Base-by-base conservation (phyloP, 495 filamentous ascomycete genomes). In the Massariosphaeria phaeospora region DNA sequence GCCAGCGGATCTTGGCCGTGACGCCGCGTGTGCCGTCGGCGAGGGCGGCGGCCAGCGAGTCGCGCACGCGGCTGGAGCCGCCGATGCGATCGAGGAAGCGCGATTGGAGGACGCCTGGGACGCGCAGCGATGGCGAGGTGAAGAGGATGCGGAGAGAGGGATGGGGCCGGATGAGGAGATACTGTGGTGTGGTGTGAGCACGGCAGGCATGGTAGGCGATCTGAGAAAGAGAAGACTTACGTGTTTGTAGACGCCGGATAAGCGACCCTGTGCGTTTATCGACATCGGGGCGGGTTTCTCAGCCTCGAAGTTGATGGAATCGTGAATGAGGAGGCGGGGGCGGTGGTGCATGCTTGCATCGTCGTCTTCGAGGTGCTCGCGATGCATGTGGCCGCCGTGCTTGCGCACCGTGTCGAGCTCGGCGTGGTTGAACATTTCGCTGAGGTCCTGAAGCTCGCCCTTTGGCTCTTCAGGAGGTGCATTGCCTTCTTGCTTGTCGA, bases 91-190 rank as follows among this genome's bases (percentile, higher is more conserved):
- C 67, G 40, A 85, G 71, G 65, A 86, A 82, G 42, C 72, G 75
- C 4, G 78, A 80, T 65, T 85, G 83, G 2, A 84, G 67, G 48
- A 83, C 82, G 0, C 83, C 82, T 0, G 83, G 82, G 23, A 84
- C 73, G 18, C 81, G 79, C 24, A 85, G 74, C 27, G 79, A 76
- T 3, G 83, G 81, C 5, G 79, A 82, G 35, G 80, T 76, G 69
- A 85, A 85, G n/a, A 85, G 74, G 52, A 84, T 78, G 21, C 78
- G 75, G 3, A 85, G 70, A 50, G 70, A 79, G 2, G 83, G 82
- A 52, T 72, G 72, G 0, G 83, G 82, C 1, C 81, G 77, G 35
- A 86, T 70, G 44, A 84, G 74, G 27, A 86, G 72, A 62, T 83
- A 86, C 60, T 84, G 69, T n/a, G n/a, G n/a, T n/a, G n/a, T n/a